These are phyloP conservation scores for Amniculicola lignicola DNA, from an alignment of 495 filamentous ascomycete genomes.

Conservation along the genomic window DNA sequence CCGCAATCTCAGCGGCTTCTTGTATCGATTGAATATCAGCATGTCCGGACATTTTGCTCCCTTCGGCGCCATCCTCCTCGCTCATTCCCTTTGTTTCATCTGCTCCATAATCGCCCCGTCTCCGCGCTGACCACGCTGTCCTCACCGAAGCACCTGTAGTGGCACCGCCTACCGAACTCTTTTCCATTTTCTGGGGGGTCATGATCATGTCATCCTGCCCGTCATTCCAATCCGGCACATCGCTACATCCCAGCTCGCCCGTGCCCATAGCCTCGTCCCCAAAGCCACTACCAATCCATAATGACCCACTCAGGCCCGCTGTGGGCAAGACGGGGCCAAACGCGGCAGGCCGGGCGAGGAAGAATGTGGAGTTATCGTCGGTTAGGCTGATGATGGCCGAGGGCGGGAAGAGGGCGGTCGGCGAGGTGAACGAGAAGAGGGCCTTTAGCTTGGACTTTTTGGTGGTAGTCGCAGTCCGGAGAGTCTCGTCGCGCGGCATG, in stretches of 20 bases:
- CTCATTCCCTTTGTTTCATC: background rate
- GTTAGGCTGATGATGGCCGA: slow-evolving; percentile 93
- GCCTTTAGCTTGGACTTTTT: slow-evolving; percentile 45
- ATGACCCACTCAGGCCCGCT: slow-evolving; percentile 73
- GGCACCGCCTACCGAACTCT: background rate
- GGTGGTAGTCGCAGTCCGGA: background rate
- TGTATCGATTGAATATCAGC: slow-evolving; percentile 95
- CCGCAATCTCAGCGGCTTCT: slow-evolving; percentile 88
- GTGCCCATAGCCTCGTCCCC: slow-evolving; percentile 65
- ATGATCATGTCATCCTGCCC: background rate
- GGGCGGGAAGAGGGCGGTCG: slow-evolving; percentile 81
- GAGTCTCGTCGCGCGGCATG: no score
- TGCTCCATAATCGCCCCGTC: no score
- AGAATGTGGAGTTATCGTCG: slow-evolving; percentile 97
- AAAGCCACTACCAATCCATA: slow-evolving; percentile 91
- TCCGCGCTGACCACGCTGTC: background rate
- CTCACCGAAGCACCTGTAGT: slow-evolving; percentile 1
- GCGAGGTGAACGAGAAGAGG: slow-evolving; percentile 63
- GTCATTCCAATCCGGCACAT: slow-evolving; percentile 84
- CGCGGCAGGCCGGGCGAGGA: slow-evolving; percentile 85
- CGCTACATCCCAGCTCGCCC: slow-evolving; percentile 92
- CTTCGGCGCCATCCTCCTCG: background rate
- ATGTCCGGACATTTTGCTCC: slow-evolving; percentile 58
- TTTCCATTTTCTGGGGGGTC: no score
- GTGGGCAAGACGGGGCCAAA: slow-evolving; percentile 79